Evolutionary conservation across 2,329 filamentous ascomycete species (phyloP), one percentile per base, ranked within the genome.

Genomic region (Westerdykella aurantiaca): DNA sequence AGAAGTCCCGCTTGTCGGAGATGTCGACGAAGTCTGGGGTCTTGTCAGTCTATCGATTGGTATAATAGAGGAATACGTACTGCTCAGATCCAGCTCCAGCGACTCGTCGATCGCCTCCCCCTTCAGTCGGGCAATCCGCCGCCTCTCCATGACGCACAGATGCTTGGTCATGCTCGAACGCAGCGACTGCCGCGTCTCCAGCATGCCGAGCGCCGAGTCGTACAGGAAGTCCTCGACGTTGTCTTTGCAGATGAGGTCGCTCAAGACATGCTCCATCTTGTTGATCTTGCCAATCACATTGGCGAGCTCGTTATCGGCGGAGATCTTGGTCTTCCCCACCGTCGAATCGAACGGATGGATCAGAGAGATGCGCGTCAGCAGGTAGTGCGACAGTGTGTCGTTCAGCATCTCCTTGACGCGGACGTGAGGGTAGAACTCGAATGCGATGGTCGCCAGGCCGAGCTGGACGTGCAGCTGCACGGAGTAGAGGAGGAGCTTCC

Each of bases 321-420:
- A 60, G 40, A 61, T 61, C 25, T 29, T 29, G 25, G 25, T 29
- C 11, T 12, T 12, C 11, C 25, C 25, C n/a, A 14, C 16, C 13
- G 33, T 35, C 10, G 52, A 52, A 34, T 62, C 61, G 40, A 64
- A 66, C 7, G 62, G 64, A 45, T 66, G 62, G 6, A 54, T 58
- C 14, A 58, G 42, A 13, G 64, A 64, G 21, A 66, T 64, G 2
- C 58, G 56, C 9, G 57, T 55, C 11, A 67, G 49, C 1, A 65
- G 45, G 16, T 53, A 51, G 29, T 60, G 58, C 7, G 63, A 61
- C 12, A 63, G 21, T 3, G 57, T 66, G 34, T 66, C 61, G 10
- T 62, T 39, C 3, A 67, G 50, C 53, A 67, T 64, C 37, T 66
- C 62, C 42, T 67, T 67, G 25, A 59, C 53, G 31, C 55, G 57